phyloP scores from a whole-genome alignment of 1,284 basidiomycete species.

The Cryptococcus wingfieldii region DNA sequence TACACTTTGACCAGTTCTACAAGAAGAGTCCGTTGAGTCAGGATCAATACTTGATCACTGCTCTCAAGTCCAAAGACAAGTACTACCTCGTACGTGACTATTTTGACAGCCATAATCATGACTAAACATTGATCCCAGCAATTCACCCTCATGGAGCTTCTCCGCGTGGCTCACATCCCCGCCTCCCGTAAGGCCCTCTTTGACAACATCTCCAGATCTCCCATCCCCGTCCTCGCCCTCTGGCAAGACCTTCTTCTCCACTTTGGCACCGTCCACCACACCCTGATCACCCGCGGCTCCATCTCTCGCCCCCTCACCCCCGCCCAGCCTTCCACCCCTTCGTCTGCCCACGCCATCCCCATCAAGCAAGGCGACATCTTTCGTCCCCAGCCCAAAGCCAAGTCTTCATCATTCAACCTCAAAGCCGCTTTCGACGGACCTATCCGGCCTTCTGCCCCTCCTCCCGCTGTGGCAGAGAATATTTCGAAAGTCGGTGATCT shows the following conservation, averaged over 20 bases:
- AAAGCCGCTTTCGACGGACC: slow-evolving; percentile 34
- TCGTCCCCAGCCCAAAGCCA: slow-evolving; percentile 24
- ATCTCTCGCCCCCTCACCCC: not conserved
- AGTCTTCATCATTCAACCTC: slow-evolving; percentile 17
- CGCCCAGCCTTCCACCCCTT: slow-evolving; percentile 5
- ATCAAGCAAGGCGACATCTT: slow-evolving; percentile 40
- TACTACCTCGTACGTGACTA: slow-evolving; percentile 31
- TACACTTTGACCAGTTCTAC: slow-evolving; percentile 35
- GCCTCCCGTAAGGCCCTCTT: slow-evolving; percentile 33
- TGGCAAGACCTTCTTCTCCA: slow-evolving; percentile 36
- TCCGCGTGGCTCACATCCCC: slow-evolving; percentile 28
- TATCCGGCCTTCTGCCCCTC: slow-evolving; percentile 12
- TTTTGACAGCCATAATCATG: not conserved
- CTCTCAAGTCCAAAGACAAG: slow-evolving; percentile 28
- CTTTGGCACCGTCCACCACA: slow-evolving; percentile 25
- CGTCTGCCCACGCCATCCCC: slow-evolving; percentile 18
- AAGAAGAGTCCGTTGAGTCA: slow-evolving; percentile 31
- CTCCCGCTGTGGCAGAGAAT: slow-evolving; percentile 7
- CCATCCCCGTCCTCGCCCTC: slow-evolving; percentile 26
- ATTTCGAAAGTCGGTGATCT: slow-evolving; percentile 1
- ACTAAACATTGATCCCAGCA: slow-evolving; percentile 13
- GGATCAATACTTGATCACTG: slow-evolving; percentile 37
- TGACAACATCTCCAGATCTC: slow-evolving; percentile 25
- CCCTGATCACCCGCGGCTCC: slow-evolving; percentile 17
- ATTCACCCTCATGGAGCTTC: slow-evolving; percentile 45